Base-by-base conservation (phyloP, 2,329 filamentous ascomycete species). In the Aspergillus thermomutatus region DNA sequence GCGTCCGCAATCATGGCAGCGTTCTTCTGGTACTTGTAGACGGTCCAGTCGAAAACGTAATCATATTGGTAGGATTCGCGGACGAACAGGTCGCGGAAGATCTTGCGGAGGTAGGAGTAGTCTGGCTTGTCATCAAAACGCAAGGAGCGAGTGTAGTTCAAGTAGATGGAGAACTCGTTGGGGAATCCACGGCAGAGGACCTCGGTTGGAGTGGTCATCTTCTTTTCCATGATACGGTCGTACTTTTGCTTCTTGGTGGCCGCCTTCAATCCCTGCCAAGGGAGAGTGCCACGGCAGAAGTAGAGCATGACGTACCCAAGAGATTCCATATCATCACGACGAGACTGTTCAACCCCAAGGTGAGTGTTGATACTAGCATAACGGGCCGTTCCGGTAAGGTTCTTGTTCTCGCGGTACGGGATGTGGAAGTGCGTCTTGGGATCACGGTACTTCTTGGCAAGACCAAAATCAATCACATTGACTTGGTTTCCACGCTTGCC, bases 201-300 rank as follows among this genome's bases (percentile, higher is more conserved):
- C 80, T 99, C 93, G 68, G 93, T 97, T 8, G 94, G 92, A 3
- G 94, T 99, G 14, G 94, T 99, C 94, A 97, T 97, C 91, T 99
- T 99, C 88, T 99, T 99, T 85, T 99, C 94, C 93, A 97, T 97
- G 81, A 99, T 99, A 64, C 93, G 87, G 80, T 99, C 94, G 75
- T 99, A 97, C 83, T 99, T 99, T 82, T 97, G 93, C 88, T 97
- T 97, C 87, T 97, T 97, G 66, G 92, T 97, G 68, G 93, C 93
- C 81, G 93, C 93, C 86, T 97, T 97, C 54, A 97, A 84, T 56
- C 94, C 94, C 82, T 99, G 94, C 94, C 94, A 99, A 60, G 94
- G 94, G 56, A 99, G 91, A 63, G 92, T 97, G 62, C 94, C 94
- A 78, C 94, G 93, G 84, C 93, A 97, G 83, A 99, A 99, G 85